Conservation (phyloP, 202 grass and related monocot genomes). For the Hordeum pubiflorum region DNA sequence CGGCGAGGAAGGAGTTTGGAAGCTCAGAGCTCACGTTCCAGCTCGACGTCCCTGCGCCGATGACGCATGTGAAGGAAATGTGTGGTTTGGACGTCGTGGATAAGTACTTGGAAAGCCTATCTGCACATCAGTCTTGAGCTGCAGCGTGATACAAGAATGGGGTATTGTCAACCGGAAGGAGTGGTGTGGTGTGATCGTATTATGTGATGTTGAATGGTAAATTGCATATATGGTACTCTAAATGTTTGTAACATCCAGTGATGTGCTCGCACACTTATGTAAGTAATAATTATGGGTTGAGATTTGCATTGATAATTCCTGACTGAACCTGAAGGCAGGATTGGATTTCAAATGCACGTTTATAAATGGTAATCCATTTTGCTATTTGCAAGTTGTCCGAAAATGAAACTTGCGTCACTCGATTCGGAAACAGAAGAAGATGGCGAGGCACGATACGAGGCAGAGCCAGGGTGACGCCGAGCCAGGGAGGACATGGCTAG, state of each 20-base stretch:
- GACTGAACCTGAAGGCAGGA: neutral
- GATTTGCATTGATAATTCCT: neutral
- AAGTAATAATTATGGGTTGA: neutral
- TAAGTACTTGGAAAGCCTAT: conserved; percentile 41
- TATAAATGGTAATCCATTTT: too few relatives aligned
- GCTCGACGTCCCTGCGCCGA: conserved; percentile 60
- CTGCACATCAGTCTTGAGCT: neutral
- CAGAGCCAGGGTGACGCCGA: too few relatives aligned
- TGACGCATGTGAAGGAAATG: conserved; percentile 56
- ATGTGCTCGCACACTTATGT: neutral
- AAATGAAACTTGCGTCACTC: too few relatives aligned
- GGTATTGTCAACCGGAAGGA: neutral
- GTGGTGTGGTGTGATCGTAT: neutral
- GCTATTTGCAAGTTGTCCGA: too few relatives aligned
- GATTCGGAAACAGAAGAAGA: too few relatives aligned
- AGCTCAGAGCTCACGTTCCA: conserved; percentile 31
- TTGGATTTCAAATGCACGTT: too few relatives aligned
- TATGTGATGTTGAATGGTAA: neutral
- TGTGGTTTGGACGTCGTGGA: conserved; percentile 72
- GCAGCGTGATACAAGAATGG: neutral
- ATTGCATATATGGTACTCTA: neutral
- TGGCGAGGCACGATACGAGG: too few relatives aligned
- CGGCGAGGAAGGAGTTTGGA: conserved; percentile 39
- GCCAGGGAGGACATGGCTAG: too few relatives aligned
- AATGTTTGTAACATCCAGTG: neutral